phyloP scores from a whole-genome alignment of 2,329 filamentous ascomycete genomes.

The Rasamsonia emersonii region DNA sequence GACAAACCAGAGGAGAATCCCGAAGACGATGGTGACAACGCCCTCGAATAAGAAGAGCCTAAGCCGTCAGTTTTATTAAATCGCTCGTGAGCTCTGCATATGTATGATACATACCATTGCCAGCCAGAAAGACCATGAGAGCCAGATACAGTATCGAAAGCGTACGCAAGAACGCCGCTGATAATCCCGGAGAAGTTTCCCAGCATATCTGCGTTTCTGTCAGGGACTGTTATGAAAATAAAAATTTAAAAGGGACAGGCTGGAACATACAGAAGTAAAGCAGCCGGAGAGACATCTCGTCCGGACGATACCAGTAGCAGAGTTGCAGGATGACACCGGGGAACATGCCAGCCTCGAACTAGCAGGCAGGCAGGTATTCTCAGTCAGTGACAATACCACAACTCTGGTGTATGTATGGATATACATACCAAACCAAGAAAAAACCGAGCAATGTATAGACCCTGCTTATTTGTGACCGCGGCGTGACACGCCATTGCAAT shows the following conservation, averaged over 20 bases:
- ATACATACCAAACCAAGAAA: slow-evolving; percentile 31
- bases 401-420: not conserved
- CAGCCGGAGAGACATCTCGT: slow-evolving; percentile 36
- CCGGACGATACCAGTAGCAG: slow-evolving; percentile 40
- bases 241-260: slow-evolving; percentile 11
- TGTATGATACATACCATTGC: slow-evolving; percentile 15
- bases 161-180: slow-evolving; percentile 37
- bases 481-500: slow-evolving; percentile 28
- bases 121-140: slow-evolving; percentile 22
- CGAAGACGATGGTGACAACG: slow-evolving; percentile 15
- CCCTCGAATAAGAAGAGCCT: slow-evolving; percentile 18
- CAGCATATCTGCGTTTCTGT: slow-evolving; percentile 25
- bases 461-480: slow-evolving; percentile 30
- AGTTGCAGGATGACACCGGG: slow-evolving; percentile 36
- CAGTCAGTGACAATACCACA: not conserved
- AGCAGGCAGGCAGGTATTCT: not conserved
- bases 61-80: too few relatives aligned
- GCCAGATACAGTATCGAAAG: slow-evolving; percentile 33
- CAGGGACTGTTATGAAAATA: not conserved
- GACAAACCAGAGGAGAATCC: slow-evolving; percentile 17
- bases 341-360: slow-evolving; percentile 35
- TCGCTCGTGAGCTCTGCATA: too few relatives aligned
- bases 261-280: slow-evolving; percentile 37
- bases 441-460: slow-evolving; percentile 32
- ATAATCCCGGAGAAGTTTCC: slow-evolving; percentile 36